Percentiles rank a stretch among this genome's conserved stretches.
Evolutionary conservation across 306 rosid species (phyloP).

Genomic region (Acacia confusa): DNA sequence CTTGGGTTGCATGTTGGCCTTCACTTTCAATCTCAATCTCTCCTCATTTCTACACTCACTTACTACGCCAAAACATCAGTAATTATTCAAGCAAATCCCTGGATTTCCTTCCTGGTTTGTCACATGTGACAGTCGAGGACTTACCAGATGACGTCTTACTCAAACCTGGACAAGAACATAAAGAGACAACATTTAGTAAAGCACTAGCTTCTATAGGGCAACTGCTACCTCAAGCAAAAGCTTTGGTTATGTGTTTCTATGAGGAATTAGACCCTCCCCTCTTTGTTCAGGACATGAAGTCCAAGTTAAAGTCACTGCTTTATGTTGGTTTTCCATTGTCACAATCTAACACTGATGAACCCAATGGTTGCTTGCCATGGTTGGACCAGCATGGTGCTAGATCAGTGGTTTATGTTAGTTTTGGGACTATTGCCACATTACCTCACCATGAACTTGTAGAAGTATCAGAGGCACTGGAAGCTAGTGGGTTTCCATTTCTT

Average conservation of each 20-base stretch:
- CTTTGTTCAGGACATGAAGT: constrained; percentile 26
- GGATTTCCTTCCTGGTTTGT: constrained; percentile 43
- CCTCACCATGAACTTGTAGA: constrained; percentile 23
- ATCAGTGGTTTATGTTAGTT: constrained; percentile 28
- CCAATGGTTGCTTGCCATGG: constrained; percentile 22
- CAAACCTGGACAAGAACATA: background rate
- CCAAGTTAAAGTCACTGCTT: constrained; percentile 30
- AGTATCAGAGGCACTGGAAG: constrained; percentile 39
- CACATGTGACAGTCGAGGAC: constrained; percentile 23
- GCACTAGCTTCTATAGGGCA: constrained; percentile 2
- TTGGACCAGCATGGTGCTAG: constrained; percentile 3
- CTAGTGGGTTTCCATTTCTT: constrained; percentile 13
- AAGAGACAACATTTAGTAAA: constrained; percentile 22
- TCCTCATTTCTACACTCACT: constrained; percentile 23
- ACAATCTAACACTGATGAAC: background rate
- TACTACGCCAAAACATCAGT: constrained; percentile 17
- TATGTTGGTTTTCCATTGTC: constrained; percentile 19
- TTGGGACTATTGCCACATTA: constrained; percentile 1
- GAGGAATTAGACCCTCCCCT: constrained; percentile 15
- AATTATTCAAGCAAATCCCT: background rate
- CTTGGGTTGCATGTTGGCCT: constrained; percentile 45
- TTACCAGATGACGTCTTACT: constrained; percentile 20
- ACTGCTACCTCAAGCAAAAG: constrained; percentile 33
- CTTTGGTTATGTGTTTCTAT: constrained; percentile 24
- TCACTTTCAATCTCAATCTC: constrained; percentile 25